These are phyloP conservation scores for Iris macrosiphon DNA, from an alignment of 106 monocot species.

Conservation along the genomic window DNA sequence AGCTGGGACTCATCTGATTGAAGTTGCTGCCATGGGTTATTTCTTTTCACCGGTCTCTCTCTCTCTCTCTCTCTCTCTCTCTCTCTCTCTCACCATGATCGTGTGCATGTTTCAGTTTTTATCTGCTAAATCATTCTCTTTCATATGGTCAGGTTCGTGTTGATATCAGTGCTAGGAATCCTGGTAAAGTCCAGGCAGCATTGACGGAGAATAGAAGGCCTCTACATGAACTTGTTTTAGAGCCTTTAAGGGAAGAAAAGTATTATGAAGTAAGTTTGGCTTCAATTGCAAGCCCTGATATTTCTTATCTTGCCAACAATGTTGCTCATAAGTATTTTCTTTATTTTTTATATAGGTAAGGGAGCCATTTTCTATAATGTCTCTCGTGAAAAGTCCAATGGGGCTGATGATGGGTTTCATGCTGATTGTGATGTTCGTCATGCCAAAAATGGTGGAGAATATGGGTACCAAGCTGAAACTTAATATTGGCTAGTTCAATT, in stretches of 20 bases:
- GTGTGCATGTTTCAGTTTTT: background rate
- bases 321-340: constrained; percentile 4
- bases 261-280: constrained; percentile 70
- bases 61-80: background rate
- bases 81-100: background rate
- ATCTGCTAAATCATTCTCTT: constrained; percentile 10
- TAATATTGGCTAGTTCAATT: no score
- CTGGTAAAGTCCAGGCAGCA: constrained; percentile 92
- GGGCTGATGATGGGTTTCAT: constrained; percentile 93
- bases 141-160: constrained; percentile 60
- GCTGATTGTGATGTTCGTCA: constrained; percentile 78
- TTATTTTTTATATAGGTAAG: constrained; percentile 55
- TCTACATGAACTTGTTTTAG: constrained; percentile 75
- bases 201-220: constrained; percentile 74
- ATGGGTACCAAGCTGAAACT: no score
- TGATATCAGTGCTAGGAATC: constrained; percentile 96
- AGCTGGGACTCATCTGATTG: constrained; percentile 98
- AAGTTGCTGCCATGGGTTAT: constrained; percentile 83
- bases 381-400: constrained; percentile 94
- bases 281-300: background rate
- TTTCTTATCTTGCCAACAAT: background rate
- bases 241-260: constrained; percentile 88
- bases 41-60: constrained; percentile 85
- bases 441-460: constrained; percentile 94
- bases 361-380: constrained; percentile 88